phyloP scores from a whole-genome alignment of 495 filamentous ascomycete genomes.

The Clavariopsis aquatica region DNA sequence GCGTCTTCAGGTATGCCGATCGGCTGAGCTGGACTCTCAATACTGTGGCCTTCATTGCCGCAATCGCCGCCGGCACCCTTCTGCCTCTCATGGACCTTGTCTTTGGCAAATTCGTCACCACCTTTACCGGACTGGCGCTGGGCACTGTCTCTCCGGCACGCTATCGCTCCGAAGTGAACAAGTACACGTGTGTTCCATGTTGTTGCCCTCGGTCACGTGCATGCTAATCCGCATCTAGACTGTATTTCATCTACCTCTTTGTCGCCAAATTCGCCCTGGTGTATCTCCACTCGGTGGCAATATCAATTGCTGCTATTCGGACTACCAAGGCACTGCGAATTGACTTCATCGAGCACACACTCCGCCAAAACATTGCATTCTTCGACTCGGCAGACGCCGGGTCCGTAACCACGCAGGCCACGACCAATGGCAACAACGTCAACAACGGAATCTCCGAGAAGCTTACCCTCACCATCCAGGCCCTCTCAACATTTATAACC shows the following conservation, averaged over 20 bases:
- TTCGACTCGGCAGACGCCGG: constrained; percentile 91
- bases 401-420: constrained; percentile 89
- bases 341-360: constrained; percentile 76
- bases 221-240: background rate
- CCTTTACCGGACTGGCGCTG: constrained; percentile 42
- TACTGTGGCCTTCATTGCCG: constrained; percentile 31
- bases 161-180: constrained; percentile 39
- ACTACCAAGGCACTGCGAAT: constrained; percentile 81
- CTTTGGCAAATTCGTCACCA: constrained; percentile 47
- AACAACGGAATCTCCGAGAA: constrained; percentile 46
- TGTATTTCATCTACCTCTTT: constrained; percentile 50
- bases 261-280: constrained; percentile 44
- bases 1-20: constrained; percentile 38
- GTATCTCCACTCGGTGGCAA: constrained; percentile 39
- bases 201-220: too few species aligned
- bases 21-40: constrained; percentile 29
- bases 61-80: constrained; percentile 42
- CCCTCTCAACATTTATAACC: constrained; percentile 40
- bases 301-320: constrained; percentile 53
- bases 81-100: constrained; percentile 41
- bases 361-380: constrained; percentile 88
- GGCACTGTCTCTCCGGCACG: constrained; percentile 33
- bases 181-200: constrained; percentile 22
- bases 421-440: constrained; percentile 63
- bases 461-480: constrained; percentile 42